phyloP scores from a whole-genome alignment of 2,329 filamentous ascomycete genomes.

The Colletotrichum lindemuthianum region DNA sequence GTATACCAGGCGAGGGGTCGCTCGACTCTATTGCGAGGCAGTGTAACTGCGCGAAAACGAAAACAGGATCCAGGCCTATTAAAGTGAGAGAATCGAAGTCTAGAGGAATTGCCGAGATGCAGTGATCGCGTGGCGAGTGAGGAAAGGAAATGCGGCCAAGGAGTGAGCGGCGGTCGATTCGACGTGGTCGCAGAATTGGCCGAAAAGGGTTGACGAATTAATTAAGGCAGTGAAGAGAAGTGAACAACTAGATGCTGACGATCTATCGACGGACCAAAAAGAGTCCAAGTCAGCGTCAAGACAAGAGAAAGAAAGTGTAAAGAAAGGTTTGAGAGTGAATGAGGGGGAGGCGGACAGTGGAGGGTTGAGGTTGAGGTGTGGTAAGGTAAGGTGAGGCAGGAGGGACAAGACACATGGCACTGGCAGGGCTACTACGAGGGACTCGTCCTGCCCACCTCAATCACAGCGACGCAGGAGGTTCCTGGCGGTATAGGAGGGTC shows the following conservation, averaged over 20 bases:
- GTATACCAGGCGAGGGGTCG: constrained; percentile 32
- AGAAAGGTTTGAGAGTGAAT: constrained; percentile 6
- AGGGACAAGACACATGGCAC: neutral
- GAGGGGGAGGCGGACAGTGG: constrained; percentile 31
- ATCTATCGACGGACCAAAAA: constrained; percentile 21
- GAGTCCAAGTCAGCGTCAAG: constrained; percentile 29
- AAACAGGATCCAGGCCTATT: constrained; percentile 36
- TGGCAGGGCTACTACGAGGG: constrained; percentile 28
- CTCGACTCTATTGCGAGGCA: constrained; percentile 29
- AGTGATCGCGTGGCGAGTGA: constrained; percentile 13
- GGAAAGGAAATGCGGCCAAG: constrained; percentile 27
- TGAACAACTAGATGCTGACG: constrained; percentile 10
- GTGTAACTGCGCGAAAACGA: constrained; percentile 32
- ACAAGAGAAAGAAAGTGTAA: constrained; percentile 4
- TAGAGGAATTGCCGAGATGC: constrained; percentile 17
- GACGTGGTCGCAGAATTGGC: constrained; percentile 6
- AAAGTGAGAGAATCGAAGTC: constrained; percentile 35
- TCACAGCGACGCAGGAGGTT: constrained; percentile 35
- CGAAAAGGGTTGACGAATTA: constrained; percentile 23
- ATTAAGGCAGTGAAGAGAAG: constrained; percentile 28
- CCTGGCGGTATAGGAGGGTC: constrained; percentile 38
- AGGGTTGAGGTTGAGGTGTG: too few species aligned
- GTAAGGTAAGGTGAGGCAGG: constrained; percentile 28
- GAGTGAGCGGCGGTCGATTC: constrained; percentile 20
- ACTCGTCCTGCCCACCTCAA: constrained; percentile 40